Evolutionary conservation across 2,329 filamentous ascomycete species (phyloP), one percentile per base, ranked within the genome.

Genomic region (Cytospora schulzeri): DNA sequence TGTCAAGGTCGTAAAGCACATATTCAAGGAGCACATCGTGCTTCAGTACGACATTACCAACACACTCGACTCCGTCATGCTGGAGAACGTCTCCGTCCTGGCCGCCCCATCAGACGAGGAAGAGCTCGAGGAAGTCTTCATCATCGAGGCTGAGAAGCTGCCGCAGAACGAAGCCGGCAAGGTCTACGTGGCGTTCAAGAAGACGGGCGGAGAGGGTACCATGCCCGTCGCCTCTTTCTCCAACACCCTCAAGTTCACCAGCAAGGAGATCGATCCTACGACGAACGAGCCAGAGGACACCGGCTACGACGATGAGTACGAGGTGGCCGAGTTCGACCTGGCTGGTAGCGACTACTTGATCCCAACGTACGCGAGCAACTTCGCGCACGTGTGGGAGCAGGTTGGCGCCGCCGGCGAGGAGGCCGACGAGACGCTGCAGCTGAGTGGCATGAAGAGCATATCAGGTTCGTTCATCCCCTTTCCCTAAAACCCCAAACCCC

Each of bases 31-130:
- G 76, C 92, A 98, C 74, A 83, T 99, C 73, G 94, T 99, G 38
- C 81, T 99, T 62, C 95, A 99, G 75, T 99, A 95, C 77, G 92
- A 98, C 75, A 88, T 99, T 76, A 98, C 96, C 84, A 99, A 99
- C 81, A 99, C 95, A 2, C 84, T 99, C 14, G 90, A 92, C 15
- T 92, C 93, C 67, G 96, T 93, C 19, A 87, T 99, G 31, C 83
- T 98, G 38, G 92, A 97, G 75, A 92, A 96, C 68, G 92, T 96
- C 19, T 92, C 91, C 0, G 87, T 97, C 48, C 85, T 93, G 22
- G 91, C 91, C 33, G 89, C 90, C 0, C 92, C 93, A 5, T 81
- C 88, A 1, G 91, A 96, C 45, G 91, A 95, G 61, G 93, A 95
- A 60, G 88, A 91, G 71, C 82, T 90, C 6, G 92, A 95, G 73